A percentile compares a stretch with the other conserved stretches of the same genome.
These are phyloP conservation scores for Sideroxylon spinosum DNA, from an alignment of 179 eudicot genomes.

Conservation along the genomic window DNA sequence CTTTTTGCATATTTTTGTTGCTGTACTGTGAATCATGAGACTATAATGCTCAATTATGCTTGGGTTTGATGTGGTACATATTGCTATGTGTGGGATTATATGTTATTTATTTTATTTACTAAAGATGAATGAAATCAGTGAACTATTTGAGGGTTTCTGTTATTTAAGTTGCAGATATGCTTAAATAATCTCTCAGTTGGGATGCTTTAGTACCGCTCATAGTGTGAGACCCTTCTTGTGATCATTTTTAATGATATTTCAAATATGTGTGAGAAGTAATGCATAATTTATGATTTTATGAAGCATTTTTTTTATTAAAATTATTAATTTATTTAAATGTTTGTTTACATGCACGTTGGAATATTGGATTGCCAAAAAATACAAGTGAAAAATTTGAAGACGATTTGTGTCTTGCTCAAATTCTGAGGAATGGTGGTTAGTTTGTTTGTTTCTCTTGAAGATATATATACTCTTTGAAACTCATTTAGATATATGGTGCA, in stretches of 20 bases:
- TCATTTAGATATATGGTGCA: neutral
- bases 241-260: constrained; percentile 12
- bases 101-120: neutral
- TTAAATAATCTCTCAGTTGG: neutral
- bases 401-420: constrained; percentile 6
- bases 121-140: neutral
- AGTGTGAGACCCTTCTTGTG: neutral
- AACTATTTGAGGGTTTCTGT: neutral
- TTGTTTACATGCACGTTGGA: neutral
- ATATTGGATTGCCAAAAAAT: neutral
- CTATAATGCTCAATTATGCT: constrained; percentile 5
- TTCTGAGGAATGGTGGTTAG: neutral
- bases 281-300: neutral
- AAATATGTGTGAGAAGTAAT: neutral
- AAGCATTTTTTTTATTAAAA: neutral
- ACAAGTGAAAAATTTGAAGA: neutral
- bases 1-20: neutral
- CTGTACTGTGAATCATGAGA: constrained; percentile 1
- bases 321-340: neutral
- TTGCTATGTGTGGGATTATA: neutral
- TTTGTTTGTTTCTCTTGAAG: neutral
- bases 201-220: constrained; percentile 11
- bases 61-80: neutral
- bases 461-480: neutral
- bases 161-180: neutral